These are phyloP conservation scores for Pleurotus tuoliensis DNA, from an alignment of 768 basidiomycete species.

Conservation along the genomic window DNA sequence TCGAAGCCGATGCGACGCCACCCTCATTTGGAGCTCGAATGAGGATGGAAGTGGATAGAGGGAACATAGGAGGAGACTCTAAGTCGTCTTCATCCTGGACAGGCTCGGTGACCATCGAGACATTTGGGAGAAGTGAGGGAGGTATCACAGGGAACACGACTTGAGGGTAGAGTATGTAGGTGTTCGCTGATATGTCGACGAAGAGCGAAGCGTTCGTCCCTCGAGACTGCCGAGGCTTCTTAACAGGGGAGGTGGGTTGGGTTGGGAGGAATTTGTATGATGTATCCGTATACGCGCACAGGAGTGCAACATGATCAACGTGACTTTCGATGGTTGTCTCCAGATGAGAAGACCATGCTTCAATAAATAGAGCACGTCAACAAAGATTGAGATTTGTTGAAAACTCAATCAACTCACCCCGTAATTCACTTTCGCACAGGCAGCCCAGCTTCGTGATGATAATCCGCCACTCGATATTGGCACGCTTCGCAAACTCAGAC, in stretches of 20 bases:
- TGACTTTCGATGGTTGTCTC: constrained; percentile 23
- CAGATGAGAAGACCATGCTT: constrained; percentile 66
- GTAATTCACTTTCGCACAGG: constrained; percentile 56
- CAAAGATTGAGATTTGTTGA: not conserved
- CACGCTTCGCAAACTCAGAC: constrained; percentile 53
- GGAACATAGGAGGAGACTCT: constrained; percentile 42
- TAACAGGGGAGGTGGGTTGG: constrained; percentile 14
- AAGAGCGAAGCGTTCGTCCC: constrained; percentile 27
- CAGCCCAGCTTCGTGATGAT: constrained; percentile 66
- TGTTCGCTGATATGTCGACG: constrained; percentile 45
- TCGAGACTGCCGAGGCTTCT: constrained; percentile 21
- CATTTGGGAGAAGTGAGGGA: constrained; percentile 22
- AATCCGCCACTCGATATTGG: constrained; percentile 78
- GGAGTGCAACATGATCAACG: constrained; percentile 54
- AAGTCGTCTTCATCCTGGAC: constrained; percentile 9
- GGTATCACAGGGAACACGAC: constrained; percentile 34
- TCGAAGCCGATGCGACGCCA: constrained; percentile 39
- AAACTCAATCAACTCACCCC: constrained; percentile 44
- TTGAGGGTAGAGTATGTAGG: constrained; percentile 46
- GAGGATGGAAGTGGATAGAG: constrained; percentile 55
- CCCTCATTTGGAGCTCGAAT: constrained; percentile 47
- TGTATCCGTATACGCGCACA: constrained; percentile 55
- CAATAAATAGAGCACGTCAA: constrained; percentile 5
- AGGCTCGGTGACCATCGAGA: constrained; percentile 29
- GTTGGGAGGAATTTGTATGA: constrained; percentile 55